Percentiles rank a stretch among this genome's conserved stretches.
These are phyloP conservation scores for Cordyceps pruinosa DNA, from an alignment of 2,329 filamentous ascomycete species.

Conservation along the genomic window DNA sequence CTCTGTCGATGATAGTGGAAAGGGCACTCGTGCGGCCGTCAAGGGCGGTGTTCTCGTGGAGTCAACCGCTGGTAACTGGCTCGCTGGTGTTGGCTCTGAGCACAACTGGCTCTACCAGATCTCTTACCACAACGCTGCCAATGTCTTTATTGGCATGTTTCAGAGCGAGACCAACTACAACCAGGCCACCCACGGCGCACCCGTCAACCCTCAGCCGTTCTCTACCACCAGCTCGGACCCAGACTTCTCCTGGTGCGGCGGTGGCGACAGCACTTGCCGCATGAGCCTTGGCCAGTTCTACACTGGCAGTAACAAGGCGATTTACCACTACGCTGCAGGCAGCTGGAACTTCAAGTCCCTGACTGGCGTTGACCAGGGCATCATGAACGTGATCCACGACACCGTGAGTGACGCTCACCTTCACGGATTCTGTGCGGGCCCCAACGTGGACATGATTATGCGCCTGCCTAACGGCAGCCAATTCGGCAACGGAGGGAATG, in stretches of 20 bases:
- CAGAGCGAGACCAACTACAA: constrained; percentile 47
- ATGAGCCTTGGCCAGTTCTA: constrained; percentile 38
- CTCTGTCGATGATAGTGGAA: constrained; percentile 39
- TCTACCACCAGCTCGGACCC: constrained; percentile 33
- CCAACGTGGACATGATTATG: constrained; percentile 13
- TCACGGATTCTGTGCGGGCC: constrained; percentile 15
- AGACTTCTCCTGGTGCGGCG: constrained; percentile 33
- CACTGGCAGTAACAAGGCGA: constrained; percentile 22
- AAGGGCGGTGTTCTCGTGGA: constrained; percentile 44
- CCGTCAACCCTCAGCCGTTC: constrained; percentile 31
- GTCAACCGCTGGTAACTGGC: constrained; percentile 43
- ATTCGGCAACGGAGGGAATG: constrained; percentile 15
- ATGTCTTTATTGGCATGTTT: constrained; percentile 43
- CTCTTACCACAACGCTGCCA: constrained; percentile 41
- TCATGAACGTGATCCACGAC: constrained; percentile 17
- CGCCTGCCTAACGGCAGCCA: constrained; percentile 13
- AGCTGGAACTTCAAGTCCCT: constrained; percentile 10
- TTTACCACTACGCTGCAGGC: constrained; percentile 7
- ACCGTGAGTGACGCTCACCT: constrained; percentile 11
- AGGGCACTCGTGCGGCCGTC: constrained; percentile 37
- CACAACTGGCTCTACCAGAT: constrained; percentile 54
- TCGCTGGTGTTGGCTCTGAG: constrained; percentile 41
- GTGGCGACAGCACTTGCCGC: constrained; percentile 29
- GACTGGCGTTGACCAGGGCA: constrained; percentile 14
- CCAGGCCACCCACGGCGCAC: constrained; percentile 27